Base-by-base conservation (phyloP, 768 basidiomycete genomes). In the Lepiota venenata region DNA sequence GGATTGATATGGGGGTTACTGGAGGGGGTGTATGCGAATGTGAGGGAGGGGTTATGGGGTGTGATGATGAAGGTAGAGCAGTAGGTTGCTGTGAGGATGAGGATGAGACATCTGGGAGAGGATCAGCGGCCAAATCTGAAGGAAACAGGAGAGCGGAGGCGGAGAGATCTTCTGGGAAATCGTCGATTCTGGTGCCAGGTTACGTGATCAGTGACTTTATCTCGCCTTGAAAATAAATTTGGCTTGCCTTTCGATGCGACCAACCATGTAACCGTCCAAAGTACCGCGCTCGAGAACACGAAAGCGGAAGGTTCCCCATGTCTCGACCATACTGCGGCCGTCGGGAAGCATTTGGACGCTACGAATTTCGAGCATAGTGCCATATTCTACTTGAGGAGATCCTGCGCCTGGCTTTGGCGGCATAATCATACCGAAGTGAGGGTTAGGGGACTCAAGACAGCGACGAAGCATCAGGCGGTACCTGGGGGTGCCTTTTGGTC, bases 381-480 rank as follows among this genome's bases (percentile, higher is more conserved):
- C 96, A 69, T 88, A 99, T 56, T 92, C 85, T 60, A 74, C 68
- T 35, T 78, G 75, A 16, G 75, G 58, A 3, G 66, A 60, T 3
- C 67, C 53, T 9, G 60, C 63, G 47, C 81, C 67, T 56, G 77
- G 46, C 62, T 70, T 69, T 3, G 76, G 69, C 32, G 90, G 85
- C 73, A 96, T 85, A 63, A 97, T 81, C 91, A 98, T 98, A 36
- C 96, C 96, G 69, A 98, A 97, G 20, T 78, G 76, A n/a, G 91
- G 91, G 40, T 73, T 73, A 4, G 81, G 74, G 14, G 79, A 83
- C 62, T 92, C 87, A 54, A 98, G 85, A 66, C 90, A 93, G n/a
- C 96, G 85, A 20, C 96, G 88, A 50, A 98, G 86, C 96, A 98
- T 98, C 47, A 98, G 79, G 6, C 96, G 87, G 67, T 98, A 95